Percentiles rank a stretch among this genome's conserved stretches.
Conservation (phyloP, 257 asterid species). For the Capsicum rhomboideum region DNA sequence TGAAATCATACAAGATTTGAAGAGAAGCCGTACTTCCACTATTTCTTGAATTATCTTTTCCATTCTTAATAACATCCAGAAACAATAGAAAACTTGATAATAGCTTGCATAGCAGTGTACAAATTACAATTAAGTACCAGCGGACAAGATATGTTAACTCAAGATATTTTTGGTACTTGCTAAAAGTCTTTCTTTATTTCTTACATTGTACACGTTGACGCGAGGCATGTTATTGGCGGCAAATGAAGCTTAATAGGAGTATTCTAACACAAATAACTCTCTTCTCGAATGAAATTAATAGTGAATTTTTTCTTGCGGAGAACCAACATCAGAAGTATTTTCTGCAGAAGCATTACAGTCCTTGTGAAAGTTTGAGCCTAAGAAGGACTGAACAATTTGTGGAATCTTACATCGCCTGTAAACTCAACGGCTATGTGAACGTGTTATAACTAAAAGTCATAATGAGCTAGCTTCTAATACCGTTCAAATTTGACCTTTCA, state of each 20-base stretch:
- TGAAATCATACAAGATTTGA: too few species aligned
- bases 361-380: background rate
- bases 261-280: background rate
- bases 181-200: background rate
- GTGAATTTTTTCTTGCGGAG: background rate
- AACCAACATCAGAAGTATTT: conserved; percentile 2
- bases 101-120: too few species aligned
- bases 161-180: background rate
- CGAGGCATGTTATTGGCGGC: background rate
- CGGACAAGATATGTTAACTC: too few species aligned
- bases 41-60: too few species aligned
- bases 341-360: background rate
- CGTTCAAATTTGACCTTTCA: background rate
- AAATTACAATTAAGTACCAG: too few species aligned
- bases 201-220: background rate
- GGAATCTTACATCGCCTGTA: background rate
- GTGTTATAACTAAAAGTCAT: background rate
- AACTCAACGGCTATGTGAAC: background rate
- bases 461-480: background rate
- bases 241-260: conserved; percentile 4
- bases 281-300: background rate
- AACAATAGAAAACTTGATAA: too few species aligned
- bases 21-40: too few species aligned
- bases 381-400: background rate
- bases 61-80: too few species aligned